A percentile compares a stretch with the other conserved stretches of the same genome.
These are phyloP conservation scores for Balakata baccata DNA, from an alignment of 345 rosid genomes.

Conservation along the genomic window DNA sequence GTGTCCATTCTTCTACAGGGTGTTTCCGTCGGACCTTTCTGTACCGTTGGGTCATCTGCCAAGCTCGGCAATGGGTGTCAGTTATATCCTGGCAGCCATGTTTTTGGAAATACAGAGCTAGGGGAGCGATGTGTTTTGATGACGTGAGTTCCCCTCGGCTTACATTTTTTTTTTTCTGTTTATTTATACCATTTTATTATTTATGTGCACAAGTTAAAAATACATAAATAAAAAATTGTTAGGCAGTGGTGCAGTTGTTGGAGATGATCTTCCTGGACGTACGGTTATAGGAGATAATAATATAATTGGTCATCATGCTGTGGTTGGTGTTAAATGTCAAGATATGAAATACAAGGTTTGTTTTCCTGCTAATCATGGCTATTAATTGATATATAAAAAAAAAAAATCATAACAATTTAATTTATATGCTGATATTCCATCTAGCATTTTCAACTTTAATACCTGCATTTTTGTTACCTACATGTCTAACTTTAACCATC, in stretches of 20 bases:
- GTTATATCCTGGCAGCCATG: slow-evolving; percentile 68
- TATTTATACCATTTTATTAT: not conserved
- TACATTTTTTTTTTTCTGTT: slow-evolving; percentile 8
- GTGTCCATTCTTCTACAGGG: slow-evolving; percentile 37
- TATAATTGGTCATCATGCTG: slow-evolving; percentile 73
- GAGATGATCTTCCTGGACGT: slow-evolving; percentile 77
- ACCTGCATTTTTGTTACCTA: not conserved
- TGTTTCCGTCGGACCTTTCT: slow-evolving; percentile 76
- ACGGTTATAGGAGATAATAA: slow-evolving; percentile 66
- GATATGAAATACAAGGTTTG: slow-evolving; percentile 83
- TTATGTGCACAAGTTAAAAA: not conserved
- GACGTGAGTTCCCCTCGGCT: slow-evolving; percentile 54
- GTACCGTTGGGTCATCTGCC: slow-evolving; percentile 73
- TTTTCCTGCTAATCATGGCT: slow-evolving; percentile 1
- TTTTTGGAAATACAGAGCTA: slow-evolving; percentile 70
- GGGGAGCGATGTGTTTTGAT: slow-evolving; percentile 71
- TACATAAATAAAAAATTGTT: slow-evolving; percentile 22
- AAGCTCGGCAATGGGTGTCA: slow-evolving; percentile 75
- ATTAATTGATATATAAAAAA: no score
- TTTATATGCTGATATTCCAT: not conserved
- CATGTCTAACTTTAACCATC: not conserved
- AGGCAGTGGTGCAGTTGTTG: slow-evolving; percentile 93
- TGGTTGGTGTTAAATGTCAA: slow-evolving; percentile 88
- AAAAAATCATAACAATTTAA: no score
- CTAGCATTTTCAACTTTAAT: not conserved